Base-by-base conservation (phyloP, 2,329 filamentous ascomycete genomes). In the Macroventuria anomochaeta region DNA sequence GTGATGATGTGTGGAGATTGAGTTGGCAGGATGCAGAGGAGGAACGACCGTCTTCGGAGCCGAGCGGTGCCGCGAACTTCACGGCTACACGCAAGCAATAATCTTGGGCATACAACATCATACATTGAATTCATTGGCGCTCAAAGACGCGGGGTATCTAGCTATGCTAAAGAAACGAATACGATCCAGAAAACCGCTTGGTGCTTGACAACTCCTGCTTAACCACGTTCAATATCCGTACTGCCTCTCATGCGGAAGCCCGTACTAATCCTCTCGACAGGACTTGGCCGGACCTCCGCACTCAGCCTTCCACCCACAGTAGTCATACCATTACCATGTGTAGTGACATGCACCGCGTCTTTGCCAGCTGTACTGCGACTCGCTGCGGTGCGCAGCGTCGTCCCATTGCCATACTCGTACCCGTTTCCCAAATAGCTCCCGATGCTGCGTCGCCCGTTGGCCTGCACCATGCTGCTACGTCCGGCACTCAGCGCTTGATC, bases 241-340 rank as follows among this genome's bases (percentile, higher is more conserved):
- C 72, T 74, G 8, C 54, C 55, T 7, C 72, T 60, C 41, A 74
- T 69, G 21, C 66, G 60, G 42, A 74, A 74, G 6, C 72, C 72
- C 0, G 72, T 74, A 47, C 64, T 72, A 3, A 63, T 47, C 34
- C 69, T 64, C 47, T 71, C 69, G 4, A 66, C 59, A 3, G 63
- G 60, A 6, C 21, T 25, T 2, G 54, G 57, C 40, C 64, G 53
- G 3, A 58, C 53, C 40, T 64, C 63, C 7, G 54, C 57, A 51
- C 64, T 67, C 33, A 68, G 21, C 12, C 64, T 54, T 7, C 57
- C 58, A 38, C 41, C 52, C 1, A 56, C 46, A 0, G 49, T 55
- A 7, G 44, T 47, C 38, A 51, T 54, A 15, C 59, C 61, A 47
- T 58, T 43, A 2, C 50, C 52, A 26, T 47, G 42, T 7, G 32